Evolutionary conservation across 2,329 filamentous ascomycete genomes (phyloP).

Genomic region (Neofusicoccum laricinum): DNA sequence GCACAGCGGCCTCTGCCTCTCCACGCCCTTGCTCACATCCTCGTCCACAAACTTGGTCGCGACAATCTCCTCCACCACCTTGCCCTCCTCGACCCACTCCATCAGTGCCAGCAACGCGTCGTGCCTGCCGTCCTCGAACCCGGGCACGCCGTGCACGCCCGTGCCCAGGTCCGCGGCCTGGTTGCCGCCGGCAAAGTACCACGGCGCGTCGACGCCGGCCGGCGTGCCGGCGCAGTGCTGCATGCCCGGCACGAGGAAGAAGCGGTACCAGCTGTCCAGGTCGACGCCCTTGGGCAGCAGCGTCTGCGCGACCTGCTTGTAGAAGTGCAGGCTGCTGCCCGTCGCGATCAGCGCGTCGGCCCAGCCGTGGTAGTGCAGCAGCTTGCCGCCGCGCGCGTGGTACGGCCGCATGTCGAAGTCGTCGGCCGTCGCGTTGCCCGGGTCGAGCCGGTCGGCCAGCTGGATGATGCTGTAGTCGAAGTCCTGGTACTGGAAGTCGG

Average conservation of each 20-base stretch:
- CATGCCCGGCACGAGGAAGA: slow-evolving; percentile 47
- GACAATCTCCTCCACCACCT: slow-evolving; percentile 34
- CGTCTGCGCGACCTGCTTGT: slow-evolving; percentile 42
- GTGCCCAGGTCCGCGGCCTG: slow-evolving; percentile 27
- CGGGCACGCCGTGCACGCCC: slow-evolving; percentile 27
- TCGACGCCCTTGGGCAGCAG: slow-evolving; percentile 34
- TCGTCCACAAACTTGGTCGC: slow-evolving; percentile 36
- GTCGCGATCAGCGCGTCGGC: slow-evolving; percentile 48
- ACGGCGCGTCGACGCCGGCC: slow-evolving; percentile 37
- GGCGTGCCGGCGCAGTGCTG: slow-evolving; percentile 40
- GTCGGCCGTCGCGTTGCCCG: slow-evolving; percentile 50
- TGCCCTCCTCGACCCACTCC: slow-evolving; percentile 38
- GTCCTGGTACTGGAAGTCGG: slow-evolving; percentile 37
- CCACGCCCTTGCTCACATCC: slow-evolving; percentile 26
- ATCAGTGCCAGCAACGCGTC: slow-evolving; percentile 36
- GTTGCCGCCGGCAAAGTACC: slow-evolving; percentile 44
- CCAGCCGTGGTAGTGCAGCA: slow-evolving; percentile 45
- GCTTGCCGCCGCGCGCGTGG: slow-evolving; percentile 41
- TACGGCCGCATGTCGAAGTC: slow-evolving; percentile 49
- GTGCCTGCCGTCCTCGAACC: slow-evolving; percentile 31
- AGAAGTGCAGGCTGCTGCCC: slow-evolving; percentile 52
- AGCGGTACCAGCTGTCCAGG: slow-evolving; percentile 41
- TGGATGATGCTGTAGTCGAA: slow-evolving; percentile 40
- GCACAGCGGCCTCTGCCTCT: slow-evolving; percentile 36
- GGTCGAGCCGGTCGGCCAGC: slow-evolving; percentile 40